Evolutionary conservation across 352 stramenopile species (phyloP).

Genomic region (Pythium aristosporum): DNA sequence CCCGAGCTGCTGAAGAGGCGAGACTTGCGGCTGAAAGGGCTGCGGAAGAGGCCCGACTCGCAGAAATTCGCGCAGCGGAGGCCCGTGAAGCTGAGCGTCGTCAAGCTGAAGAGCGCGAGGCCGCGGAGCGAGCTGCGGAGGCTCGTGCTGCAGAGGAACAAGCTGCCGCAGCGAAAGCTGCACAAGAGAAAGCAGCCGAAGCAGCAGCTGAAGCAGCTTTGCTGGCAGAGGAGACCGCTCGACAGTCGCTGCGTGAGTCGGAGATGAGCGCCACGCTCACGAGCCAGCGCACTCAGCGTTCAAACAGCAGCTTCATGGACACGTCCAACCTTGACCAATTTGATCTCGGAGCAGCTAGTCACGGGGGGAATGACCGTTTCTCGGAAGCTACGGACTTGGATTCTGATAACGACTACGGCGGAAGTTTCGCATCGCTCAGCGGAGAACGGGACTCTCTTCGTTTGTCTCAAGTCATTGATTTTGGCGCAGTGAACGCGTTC

Average conservation of each 20-base stretch:
- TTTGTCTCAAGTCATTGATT: constrained; percentile 76
- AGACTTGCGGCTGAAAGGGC: constrained; percentile 13
- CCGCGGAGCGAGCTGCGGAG: constrained; percentile 29
- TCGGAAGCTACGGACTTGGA: constrained; percentile 70
- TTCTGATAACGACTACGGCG: constrained; percentile 52
- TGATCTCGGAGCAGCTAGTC: constrained; percentile 50
- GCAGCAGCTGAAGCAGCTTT: constrained; percentile 8
- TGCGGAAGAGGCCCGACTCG: constrained; percentile 29
- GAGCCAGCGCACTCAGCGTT: constrained; percentile 9
- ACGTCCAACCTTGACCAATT: constrained; percentile 58
- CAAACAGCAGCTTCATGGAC: constrained; percentile 28
- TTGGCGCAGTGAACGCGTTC: constrained; percentile 57
- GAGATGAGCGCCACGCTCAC: constrained; percentile 15
- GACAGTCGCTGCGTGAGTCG: constrained; percentile 20
- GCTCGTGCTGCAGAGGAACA: constrained; percentile 28
- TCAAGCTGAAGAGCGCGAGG: constrained; percentile 39
- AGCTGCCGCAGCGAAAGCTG: constrained; percentile 27
- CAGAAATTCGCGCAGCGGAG: constrained; percentile 29
- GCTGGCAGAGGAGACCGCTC: constrained; percentile 24
- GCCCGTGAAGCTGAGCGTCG: constrained; percentile 27
- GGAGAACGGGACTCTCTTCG: constrained; percentile 66
- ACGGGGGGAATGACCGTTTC: constrained; percentile 43
- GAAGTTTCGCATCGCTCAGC: constrained; percentile 47
- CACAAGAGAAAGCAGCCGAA: constrained; percentile 24
- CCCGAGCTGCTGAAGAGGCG: constrained; percentile 26